Base-by-base conservation (phyloP, 148 eudicot genomes). In the Gaultheria prostrata region DNA sequence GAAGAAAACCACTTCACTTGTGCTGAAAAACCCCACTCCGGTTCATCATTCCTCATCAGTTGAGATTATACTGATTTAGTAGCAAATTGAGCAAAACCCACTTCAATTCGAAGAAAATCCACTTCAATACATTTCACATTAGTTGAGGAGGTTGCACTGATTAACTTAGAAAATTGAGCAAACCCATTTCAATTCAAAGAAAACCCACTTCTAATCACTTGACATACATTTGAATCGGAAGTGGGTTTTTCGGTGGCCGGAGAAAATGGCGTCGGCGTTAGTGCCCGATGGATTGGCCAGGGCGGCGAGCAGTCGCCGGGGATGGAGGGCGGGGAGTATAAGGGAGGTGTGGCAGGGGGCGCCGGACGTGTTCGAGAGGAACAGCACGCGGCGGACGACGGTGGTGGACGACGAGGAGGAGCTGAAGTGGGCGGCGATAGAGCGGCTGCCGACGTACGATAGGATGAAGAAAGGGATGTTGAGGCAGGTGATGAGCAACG, bases 391-490 rank as follows among this genome's bases (percentile, higher is more conserved):
- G 35, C 35, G 8, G 33, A 4, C 18, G 8, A 43, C 13, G 14
- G 26, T 35, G 56, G 57, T 77, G 59, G 86, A 88, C 49, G 90
- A 88, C 13, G 86, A 85, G 83, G 80, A 85, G 71, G 83, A 80
- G 75, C 86, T 85, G 33, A 61, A 61, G 75, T 85, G 86, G 86
- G 86, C 86, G 11, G 86, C 86, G 13, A 65, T 85, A 0, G 86
- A 85, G 83, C 67, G 86, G 76, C 80, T 85, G 5, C 86, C 86
- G 51, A 85, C 86, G n/a, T 85, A 85, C 28, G 83, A 85, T 10
- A 70, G 86, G 6, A 32, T 85, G n/a, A 72, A 83, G 30, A 85
- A 80, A 43, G 86, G 86, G 10, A 30, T 85, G 83, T 35, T 85
- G 5, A 80, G 46, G 46, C 76, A 50, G 49, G 83, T 85, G 1